phyloP scores from a whole-genome alignment of 2,329 filamentous ascomycete species.

The Phaeosphaeriaceae sp. region DNA sequence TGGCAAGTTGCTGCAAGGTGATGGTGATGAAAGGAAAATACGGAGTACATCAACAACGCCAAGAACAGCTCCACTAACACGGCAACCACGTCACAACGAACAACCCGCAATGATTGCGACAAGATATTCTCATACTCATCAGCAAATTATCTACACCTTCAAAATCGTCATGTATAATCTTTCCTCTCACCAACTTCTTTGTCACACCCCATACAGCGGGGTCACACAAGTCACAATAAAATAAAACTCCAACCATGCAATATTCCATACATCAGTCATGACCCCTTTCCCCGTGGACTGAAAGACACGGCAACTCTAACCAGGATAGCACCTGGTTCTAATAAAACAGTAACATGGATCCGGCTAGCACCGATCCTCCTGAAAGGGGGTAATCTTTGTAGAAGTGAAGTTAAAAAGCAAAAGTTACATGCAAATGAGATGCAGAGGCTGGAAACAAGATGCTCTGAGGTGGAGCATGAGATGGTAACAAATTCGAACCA shows the following conservation, averaged over 20 bases:
- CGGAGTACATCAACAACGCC: neutral
- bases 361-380: conserved; percentile 41
- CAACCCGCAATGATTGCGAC: neutral
- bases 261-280: conserved; percentile 2
- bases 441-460: conserved; percentile 1
- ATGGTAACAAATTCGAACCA: conserved; percentile 7
- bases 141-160: neutral
- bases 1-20: neutral
- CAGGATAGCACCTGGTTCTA: conserved; percentile 39
- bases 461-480: neutral
- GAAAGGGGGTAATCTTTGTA: conserved; percentile 41
- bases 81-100: neutral
- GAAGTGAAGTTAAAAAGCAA: conserved; percentile 24
- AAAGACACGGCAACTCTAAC: neutral
- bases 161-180: neutral
- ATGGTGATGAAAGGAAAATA: too few species aligned
- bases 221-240: neutral
- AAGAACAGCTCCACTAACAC: neutral
- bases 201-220: neutral
- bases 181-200: neutral
- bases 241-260: conserved; percentile 10
- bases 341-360: conserved; percentile 39
- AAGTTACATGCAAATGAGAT: conserved; percentile 9
- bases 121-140: neutral
- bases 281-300: neutral